A percentile compares a stretch with the other conserved stretches of the same genome.
These are phyloP conservation scores for Oidiodendron maius DNA, from an alignment of 495 filamentous ascomycete species.

Conservation along the genomic window DNA sequence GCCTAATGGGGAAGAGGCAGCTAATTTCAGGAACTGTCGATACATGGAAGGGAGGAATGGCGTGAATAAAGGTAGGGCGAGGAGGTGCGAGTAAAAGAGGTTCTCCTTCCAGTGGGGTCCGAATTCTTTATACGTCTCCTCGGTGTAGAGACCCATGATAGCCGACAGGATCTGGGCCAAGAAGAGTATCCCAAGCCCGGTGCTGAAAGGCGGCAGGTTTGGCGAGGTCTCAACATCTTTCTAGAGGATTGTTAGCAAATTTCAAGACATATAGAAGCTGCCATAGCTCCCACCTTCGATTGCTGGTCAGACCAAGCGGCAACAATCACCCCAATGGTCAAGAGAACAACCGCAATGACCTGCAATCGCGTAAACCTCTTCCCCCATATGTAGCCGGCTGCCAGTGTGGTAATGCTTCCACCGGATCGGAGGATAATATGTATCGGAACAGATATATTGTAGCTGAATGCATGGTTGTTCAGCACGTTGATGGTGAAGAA, in stretches of 20 bases:
- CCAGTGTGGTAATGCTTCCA: constrained; percentile 89
- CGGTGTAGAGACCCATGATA: constrained; percentile 91
- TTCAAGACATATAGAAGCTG: neutral
- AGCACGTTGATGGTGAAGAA: constrained; percentile 90
- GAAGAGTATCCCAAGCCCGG: constrained; percentile 77
- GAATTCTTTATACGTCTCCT: constrained; percentile 78
- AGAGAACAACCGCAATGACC: constrained; percentile 66
- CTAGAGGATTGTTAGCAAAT: constrained; percentile 13
- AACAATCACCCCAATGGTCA: constrained; percentile 80
- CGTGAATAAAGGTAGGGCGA: constrained; percentile 65
- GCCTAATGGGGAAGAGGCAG: constrained; percentile 38
- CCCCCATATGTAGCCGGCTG: constrained; percentile 76
- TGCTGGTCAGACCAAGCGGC: constrained; percentile 85
- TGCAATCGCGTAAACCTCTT: constrained; percentile 79
- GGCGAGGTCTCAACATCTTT: constrained; percentile 23
- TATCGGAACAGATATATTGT: constrained; percentile 91
- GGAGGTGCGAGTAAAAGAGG: constrained; percentile 84
- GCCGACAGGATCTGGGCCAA: constrained; percentile 86
- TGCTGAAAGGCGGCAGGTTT: constrained; percentile 48
- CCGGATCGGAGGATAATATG: constrained; percentile 96
- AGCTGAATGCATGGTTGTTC: constrained; percentile 97
- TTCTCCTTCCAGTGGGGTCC: constrained; percentile 94
- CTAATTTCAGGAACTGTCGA: constrained; percentile 43
- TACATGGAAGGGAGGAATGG: constrained; percentile 47
- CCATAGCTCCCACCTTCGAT: constrained; percentile 54